Conservation (phyloP, 805 yeast genomes). For the Yamadazyma nakazawae region DNA sequence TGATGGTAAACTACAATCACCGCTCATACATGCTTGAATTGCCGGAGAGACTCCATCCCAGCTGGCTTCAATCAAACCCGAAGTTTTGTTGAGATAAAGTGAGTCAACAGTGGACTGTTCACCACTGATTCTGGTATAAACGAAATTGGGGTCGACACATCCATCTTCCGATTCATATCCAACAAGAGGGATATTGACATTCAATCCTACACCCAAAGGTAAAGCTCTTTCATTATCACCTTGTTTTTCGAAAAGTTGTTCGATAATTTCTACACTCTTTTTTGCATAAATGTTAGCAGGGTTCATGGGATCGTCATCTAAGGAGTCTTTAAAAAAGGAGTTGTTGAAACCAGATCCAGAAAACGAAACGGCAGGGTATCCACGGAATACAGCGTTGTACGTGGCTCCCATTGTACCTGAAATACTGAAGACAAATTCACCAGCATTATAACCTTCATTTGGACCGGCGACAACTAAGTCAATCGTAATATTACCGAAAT, state of each 20-base stretch:
- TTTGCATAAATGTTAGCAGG: conserved; percentile 46
- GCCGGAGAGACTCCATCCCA: conserved; percentile 13
- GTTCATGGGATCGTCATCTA: conserved; percentile 38
- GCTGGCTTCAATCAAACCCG: conserved; percentile 23
- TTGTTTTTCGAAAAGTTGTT: conserved; percentile 33
- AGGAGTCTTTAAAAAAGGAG: conserved; percentile 46
- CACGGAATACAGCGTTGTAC: conserved; percentile 46
- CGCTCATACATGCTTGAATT: conserved; percentile 33
- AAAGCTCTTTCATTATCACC: conserved; percentile 36
- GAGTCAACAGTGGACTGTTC: conserved; percentile 28
- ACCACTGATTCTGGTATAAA: conserved; percentile 47
- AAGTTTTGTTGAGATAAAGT: conserved; percentile 37
- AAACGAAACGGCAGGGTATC: conserved; percentile 48
- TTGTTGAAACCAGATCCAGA: conserved; percentile 49
- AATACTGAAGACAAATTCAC: conserved; percentile 37
- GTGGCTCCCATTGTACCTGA: conserved; percentile 55
- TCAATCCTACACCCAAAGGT: conserved; percentile 45
- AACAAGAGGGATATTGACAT: conserved; percentile 48
- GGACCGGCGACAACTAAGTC: conserved; percentile 53
- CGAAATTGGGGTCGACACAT: conserved; percentile 43
- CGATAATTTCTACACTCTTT: conserved; percentile 37
- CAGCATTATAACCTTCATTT: conserved; percentile 49
- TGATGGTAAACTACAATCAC: conserved; percentile 44
- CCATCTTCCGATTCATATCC: conserved; percentile 32
- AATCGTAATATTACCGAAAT: conserved; percentile 40